These are phyloP conservation scores for Backusella circina DNA, from an alignment of 192 early-diverging fungal species.

Conservation along the genomic window DNA sequence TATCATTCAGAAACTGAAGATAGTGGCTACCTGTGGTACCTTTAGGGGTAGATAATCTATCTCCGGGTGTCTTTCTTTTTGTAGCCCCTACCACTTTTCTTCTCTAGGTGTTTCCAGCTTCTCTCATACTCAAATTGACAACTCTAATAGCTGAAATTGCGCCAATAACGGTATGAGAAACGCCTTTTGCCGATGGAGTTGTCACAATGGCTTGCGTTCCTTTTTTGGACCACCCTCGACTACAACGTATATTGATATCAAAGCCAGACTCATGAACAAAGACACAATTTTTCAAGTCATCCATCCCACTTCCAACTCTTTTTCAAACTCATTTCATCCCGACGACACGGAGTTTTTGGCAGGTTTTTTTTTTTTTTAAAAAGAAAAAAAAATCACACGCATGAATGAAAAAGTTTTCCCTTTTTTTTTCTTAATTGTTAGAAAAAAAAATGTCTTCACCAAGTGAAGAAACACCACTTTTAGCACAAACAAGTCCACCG, in stretches of 20 bases:
- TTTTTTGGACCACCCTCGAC: neutral
- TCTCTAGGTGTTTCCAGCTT: neutral
- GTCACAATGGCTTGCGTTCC: neutral
- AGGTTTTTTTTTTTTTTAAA: neutral
- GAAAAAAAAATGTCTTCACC: neutral
- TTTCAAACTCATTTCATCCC: neutral
- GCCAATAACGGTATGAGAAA: neutral
- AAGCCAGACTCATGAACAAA: neutral
- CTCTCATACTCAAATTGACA: conserved; percentile 5
- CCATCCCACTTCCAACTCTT: too few relatives aligned
- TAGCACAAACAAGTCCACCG: neutral
- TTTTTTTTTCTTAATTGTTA: neutral
- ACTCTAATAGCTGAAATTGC: neutral
- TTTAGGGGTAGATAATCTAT: neutral
- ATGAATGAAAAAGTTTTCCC: conserved; percentile 1
- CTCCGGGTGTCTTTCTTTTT: conserved; percentile 1
- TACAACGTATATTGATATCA: conserved; percentile 6
- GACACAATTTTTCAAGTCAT: conserved; percentile 5
- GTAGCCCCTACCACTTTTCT: conserved; percentile 6
- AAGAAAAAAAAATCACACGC: neutral
- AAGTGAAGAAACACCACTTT: conserved; percentile 18
- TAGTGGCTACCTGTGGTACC: neutral
- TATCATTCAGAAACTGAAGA: neutral
- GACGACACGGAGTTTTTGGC: neutral
- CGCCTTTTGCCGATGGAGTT: neutral